phyloP scores from a whole-genome alignment of 2,329 filamentous ascomycete species.

The Madurella fahalii region DNA sequence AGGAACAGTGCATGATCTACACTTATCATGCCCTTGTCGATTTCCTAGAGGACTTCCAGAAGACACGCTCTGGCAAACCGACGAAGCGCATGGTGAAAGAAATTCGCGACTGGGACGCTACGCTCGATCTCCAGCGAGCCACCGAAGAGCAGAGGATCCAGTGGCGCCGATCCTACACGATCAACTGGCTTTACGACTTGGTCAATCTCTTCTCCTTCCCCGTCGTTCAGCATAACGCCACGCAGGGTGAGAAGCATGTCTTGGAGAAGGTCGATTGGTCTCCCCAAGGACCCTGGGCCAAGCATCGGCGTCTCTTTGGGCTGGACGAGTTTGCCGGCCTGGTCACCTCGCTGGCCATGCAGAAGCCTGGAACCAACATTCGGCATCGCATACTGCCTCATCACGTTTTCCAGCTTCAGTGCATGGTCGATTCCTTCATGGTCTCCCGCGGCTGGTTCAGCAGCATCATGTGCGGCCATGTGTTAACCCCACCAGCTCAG shows the following conservation, averaged over 20 bases:
- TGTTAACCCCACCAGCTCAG: slow-evolving; percentile 33
- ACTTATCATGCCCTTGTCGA: slow-evolving; percentile 40
- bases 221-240: slow-evolving; percentile 36
- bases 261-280: slow-evolving; percentile 42
- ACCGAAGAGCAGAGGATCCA: slow-evolving; percentile 37
- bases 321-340: slow-evolving; percentile 43
- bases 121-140: slow-evolving; percentile 35
- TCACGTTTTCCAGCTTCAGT: slow-evolving; percentile 48
- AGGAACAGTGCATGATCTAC: slow-evolving; percentile 42
- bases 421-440: slow-evolving; percentile 45
- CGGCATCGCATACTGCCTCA: slow-evolving; percentile 41
- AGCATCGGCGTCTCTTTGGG: slow-evolving; percentile 39
- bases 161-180: slow-evolving; percentile 47
- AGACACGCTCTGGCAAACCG: slow-evolving; percentile 42
- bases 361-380: slow-evolving; percentile 38
- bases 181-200: slow-evolving; percentile 50
- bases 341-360: slow-evolving; percentile 43
- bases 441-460: slow-evolving; percentile 43
- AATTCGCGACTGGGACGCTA: slow-evolving; percentile 40
- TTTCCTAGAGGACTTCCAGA: slow-evolving; percentile 44
- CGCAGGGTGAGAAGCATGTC: slow-evolving; percentile 32
- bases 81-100: slow-evolving; percentile 40
- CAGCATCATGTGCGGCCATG: slow-evolving; percentile 32
- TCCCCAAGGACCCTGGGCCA: slow-evolving; percentile 34
- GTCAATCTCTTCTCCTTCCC: slow-evolving; percentile 42